These are phyloP conservation scores for Talaromyces pinophilus DNA, from an alignment of 2,329 filamentous ascomycete genomes.

Conservation along the genomic window DNA sequence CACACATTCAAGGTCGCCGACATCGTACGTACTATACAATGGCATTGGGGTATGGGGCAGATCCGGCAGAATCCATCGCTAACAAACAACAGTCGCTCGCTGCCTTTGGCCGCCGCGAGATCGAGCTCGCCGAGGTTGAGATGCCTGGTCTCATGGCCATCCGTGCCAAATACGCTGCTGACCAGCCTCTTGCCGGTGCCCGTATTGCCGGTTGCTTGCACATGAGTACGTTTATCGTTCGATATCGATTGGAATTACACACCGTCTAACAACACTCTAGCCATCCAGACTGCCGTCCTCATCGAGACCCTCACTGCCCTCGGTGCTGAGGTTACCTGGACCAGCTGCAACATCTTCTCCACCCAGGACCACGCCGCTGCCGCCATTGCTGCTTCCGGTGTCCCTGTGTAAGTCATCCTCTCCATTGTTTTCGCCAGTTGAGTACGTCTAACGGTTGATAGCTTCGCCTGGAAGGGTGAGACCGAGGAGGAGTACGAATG, in stretches of 20 bases:
- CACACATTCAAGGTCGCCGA: slow-evolving; percentile 98
- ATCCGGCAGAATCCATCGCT: slow-evolving; percentile 11
- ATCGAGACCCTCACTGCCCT: slow-evolving; percentile 96
- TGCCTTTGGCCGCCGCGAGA: slow-evolving; percentile 98
- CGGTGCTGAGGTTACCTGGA: slow-evolving; percentile 98
- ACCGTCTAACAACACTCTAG: slow-evolving; percentile 38
- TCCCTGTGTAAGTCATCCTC: slow-evolving; percentile 67
- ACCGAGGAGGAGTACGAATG: slow-evolving; percentile 99
- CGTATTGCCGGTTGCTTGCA: slow-evolving; percentile 97
- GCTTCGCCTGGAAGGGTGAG: slow-evolving; percentile 81
- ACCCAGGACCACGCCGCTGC: slow-evolving; percentile 98
- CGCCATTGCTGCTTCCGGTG: slow-evolving; percentile 89
- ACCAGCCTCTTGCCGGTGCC: slow-evolving; percentile 92
- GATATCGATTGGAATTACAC: background rate
- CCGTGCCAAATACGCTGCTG: slow-evolving; percentile 82
- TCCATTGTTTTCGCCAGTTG: background rate
- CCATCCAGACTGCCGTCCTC: slow-evolving; percentile 98
- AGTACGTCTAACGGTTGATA: slow-evolving; percentile 26
- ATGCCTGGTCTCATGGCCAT: slow-evolving; percentile 99
- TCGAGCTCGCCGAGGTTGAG: slow-evolving; percentile 92
- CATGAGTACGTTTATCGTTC: slow-evolving; percentile 68
- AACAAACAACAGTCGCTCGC: slow-evolving; percentile 66
- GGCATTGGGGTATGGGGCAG: background rate
- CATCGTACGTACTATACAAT: slow-evolving; percentile 57
- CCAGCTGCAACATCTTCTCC: slow-evolving; percentile 99